Evolutionary conservation across 2,329 filamentous ascomycete genomes (phyloP), one percentile per base, ranked within the genome.

Genomic region (Neopestalotiopsis rosae): DNA sequence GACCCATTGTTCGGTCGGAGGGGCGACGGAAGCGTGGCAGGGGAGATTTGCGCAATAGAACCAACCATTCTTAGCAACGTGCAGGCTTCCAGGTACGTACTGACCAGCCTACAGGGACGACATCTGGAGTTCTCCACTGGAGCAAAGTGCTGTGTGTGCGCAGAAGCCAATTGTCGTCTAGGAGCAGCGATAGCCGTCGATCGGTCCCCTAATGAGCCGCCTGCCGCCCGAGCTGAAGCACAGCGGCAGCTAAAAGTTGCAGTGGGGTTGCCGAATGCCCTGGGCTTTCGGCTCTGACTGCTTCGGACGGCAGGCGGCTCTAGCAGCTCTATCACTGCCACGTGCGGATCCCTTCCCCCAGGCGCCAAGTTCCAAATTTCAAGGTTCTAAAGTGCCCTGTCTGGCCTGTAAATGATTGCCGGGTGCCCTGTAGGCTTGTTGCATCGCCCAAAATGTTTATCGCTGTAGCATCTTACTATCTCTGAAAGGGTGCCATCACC

Each of bases 271-370:
- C 45, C 17, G 28, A 13, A 59, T 59, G 9, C 59, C 32, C 14
- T 42, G n/a, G 30, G 13, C 24, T 62, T 34, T 62, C 63, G 63
- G 63, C 28, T 57, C 49, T 66, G 45, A 56, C 63, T 66, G 24
- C 63, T 66, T 34, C 28, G 63, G 63, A 66, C 45, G 63, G 63
- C 63, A 66, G 63, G 63, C 63, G 28, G 40, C 40, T 28, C 38
- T 38, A 30, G 32, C 24, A 34, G 24, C 57, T 59, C 24, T 34
- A 61, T 52, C 61, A 9, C 61, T 32, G 28, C 61, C 61, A 49
- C 61, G 61, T 64, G 61, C 38, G 40, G 61, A 24, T 24, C 20
- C 20, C 10, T 17, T n/a, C 28, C 57, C 57, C 14, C 34, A 38
- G 32, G 32, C 28, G 45, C 45, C 45, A 52, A 52, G 32, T 12